A percentile compares a stretch with the other conserved stretches of the same genome.
These are phyloP conservation scores for Coemansia reversa DNA, from an alignment of 192 early-diverging fungal species.

Conservation along the genomic window DNA sequence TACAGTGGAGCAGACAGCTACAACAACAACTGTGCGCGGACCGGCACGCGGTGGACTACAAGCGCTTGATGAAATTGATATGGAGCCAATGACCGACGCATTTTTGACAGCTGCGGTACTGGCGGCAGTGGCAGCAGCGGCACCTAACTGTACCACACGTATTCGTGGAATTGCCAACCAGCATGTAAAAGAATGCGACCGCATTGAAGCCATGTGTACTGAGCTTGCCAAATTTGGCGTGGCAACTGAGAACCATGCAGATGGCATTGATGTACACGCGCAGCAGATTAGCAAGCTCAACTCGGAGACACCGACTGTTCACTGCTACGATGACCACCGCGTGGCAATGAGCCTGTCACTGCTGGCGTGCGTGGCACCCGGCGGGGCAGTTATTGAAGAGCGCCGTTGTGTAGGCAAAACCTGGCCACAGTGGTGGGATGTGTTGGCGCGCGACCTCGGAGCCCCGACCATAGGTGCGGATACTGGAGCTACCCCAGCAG, in stretches of 20 bases:
- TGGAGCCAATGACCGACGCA: conserved; percentile 99
- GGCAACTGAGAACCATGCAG: conserved; percentile 71
- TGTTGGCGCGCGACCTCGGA: conserved; percentile 76
- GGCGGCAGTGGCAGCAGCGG: conserved; percentile 79
- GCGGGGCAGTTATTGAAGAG: conserved; percentile 78
- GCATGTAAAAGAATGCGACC: conserved; percentile 97
- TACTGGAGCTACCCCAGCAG: conserved; percentile 10
- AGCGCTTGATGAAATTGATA: conserved; percentile 80
- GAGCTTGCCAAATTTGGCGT: conserved; percentile 93
- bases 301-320: conserved; percentile 60
- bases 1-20: conserved; percentile 82
- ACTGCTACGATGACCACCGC: conserved; percentile 97
- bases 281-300: conserved; percentile 54
- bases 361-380: conserved; percentile 72
- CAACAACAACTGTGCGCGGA: conserved; percentile 86
- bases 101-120: conserved; percentile 94
- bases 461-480: conserved; percentile 52
- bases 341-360: conserved; percentile 97
- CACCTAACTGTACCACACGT: conserved; percentile 59
- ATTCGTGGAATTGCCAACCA: conserved; percentile 98
- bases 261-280: conserved; percentile 89
- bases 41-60: conserved; percentile 69
- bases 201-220: conserved; percentile 94
- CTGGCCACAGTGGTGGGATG: conserved; percentile 99
- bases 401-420: conserved; percentile 99